Percentiles rank a stretch among this genome's conserved stretches.
Evolutionary conservation across 1,284 basidiomycete species (phyloP).

Genomic region (Ceratobasidium sp.): DNA sequence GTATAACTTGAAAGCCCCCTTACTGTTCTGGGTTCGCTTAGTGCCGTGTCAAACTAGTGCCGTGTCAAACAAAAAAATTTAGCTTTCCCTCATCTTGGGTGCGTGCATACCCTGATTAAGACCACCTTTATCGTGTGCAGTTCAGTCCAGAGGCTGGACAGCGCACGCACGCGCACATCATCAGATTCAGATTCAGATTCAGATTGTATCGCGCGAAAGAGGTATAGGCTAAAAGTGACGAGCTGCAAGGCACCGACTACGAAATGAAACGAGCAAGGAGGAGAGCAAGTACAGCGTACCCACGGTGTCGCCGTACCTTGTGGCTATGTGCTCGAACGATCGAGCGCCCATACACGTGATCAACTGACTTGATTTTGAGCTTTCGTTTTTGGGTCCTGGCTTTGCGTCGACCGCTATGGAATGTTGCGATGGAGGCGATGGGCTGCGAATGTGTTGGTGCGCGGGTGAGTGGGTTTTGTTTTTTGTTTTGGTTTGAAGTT

Average conservation of each 20-base stretch:
- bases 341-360: slow-evolving; percentile 21
- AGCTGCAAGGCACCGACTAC: too few species aligned
- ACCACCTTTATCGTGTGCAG: not conserved
- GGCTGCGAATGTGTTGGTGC: slow-evolving; percentile 5
- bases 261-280: slow-evolving; percentile 6
- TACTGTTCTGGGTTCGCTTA: slow-evolving; percentile 7
- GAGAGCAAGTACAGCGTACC: not conserved
- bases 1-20: slow-evolving; percentile 9
- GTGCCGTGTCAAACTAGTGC: not conserved
- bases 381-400: not conserved
- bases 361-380: not conserved
- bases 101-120: not conserved
- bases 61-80: not conserved
- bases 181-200: too few species aligned
- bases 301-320: too few species aligned
- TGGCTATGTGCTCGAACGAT: not conserved
- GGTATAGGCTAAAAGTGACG: too few species aligned
- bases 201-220: too few species aligned
- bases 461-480: too few species aligned
- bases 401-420: slow-evolving; percentile 37
- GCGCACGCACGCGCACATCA: too few species aligned
- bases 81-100: not conserved
- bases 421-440: slow-evolving; percentile 42
- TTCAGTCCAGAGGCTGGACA: too few species aligned
- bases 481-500: too few species aligned